Conservation (phyloP, 2,329 filamentous ascomycete species). For the Aspergillus sp. region DNA sequence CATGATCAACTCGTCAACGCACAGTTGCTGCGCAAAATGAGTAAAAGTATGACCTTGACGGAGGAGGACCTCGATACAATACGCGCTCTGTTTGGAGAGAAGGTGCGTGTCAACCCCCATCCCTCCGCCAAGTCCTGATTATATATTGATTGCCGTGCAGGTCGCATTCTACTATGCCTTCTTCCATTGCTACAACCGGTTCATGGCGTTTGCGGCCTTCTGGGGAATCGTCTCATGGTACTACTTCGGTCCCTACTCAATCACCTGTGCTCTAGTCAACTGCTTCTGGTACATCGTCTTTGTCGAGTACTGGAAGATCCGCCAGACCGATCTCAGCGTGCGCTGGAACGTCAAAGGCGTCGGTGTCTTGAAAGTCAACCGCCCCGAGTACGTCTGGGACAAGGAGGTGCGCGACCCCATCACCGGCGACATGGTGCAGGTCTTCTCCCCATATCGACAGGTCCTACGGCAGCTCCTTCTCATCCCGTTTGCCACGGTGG, state of each 20-base stretch:
- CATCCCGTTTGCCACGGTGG: slow-evolving; percentile 78
- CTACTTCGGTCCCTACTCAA: slow-evolving; percentile 80
- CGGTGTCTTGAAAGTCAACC: slow-evolving; percentile 73
- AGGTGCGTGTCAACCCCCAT: slow-evolving; percentile 35
- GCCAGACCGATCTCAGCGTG: slow-evolving; percentile 80
- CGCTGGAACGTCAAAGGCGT: slow-evolving; percentile 88
- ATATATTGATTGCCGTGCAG: too few relatives aligned
- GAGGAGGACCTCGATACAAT: slow-evolving; percentile 72
- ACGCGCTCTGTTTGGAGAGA: slow-evolving; percentile 74
- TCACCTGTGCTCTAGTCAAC: slow-evolving; percentile 73
- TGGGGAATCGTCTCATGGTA: slow-evolving; percentile 78
- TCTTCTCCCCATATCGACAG: slow-evolving; percentile 75
- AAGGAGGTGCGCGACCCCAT: slow-evolving; percentile 73
- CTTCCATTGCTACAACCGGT: slow-evolving; percentile 83
- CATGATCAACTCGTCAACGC: slow-evolving; percentile 76
- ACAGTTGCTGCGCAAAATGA: slow-evolving; percentile 72
- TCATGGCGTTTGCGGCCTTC: slow-evolving; percentile 76
- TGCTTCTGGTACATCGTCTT: slow-evolving; percentile 87
- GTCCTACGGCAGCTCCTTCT: slow-evolving; percentile 75
- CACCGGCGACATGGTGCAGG: slow-evolving; percentile 73
- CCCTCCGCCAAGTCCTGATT: too few relatives aligned
- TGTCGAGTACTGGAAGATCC: slow-evolving; percentile 94
- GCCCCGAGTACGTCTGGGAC: slow-evolving; percentile 77
- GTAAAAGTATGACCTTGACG: slow-evolving; percentile 61
- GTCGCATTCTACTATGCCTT: slow-evolving; percentile 97